Evolutionary conservation across 768 basidiomycete species (phyloP).

Genomic region (Agaricus subrufescens): DNA sequence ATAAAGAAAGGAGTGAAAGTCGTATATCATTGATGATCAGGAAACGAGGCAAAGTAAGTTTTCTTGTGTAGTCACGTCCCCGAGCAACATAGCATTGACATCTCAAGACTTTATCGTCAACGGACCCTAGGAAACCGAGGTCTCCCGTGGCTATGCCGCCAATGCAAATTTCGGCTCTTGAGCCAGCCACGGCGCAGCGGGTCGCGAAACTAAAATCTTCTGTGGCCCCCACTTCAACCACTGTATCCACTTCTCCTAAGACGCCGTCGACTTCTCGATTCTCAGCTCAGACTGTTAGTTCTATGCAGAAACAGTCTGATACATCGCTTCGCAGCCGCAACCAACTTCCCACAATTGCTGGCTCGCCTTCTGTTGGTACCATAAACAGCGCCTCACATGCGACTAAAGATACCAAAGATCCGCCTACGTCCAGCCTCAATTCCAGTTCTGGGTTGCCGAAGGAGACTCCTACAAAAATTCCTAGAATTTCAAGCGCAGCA

Average conservation of each 20-base stretch:
- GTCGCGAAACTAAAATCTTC: conserved; percentile 75
- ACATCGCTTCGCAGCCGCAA: conserved; percentile 71
- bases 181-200: conserved; percentile 76
- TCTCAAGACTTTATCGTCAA: conserved; percentile 74
- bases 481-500: conserved; percentile 83
- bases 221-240: conserved; percentile 37
- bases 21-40: conserved; percentile 87
- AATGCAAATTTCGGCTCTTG: conserved; percentile 85
- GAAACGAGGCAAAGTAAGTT: conserved; percentile 81
- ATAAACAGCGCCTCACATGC: conserved; percentile 42
- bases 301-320: conserved; percentile 86
- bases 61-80: not conserved
- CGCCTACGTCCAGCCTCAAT: conserved; percentile 51
- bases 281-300: conserved; percentile 81
- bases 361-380: conserved; percentile 84
- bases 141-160: conserved; percentile 76
- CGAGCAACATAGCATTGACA: conserved; percentile 7
- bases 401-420: conserved; percentile 51
- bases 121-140: conserved; percentile 71
- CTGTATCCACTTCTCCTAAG: conserved; percentile 30
- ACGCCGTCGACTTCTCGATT: conserved; percentile 52
- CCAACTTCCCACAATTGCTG: conserved; percentile 87
- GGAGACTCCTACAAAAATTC: conserved; percentile 91
- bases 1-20: conserved; percentile 87
- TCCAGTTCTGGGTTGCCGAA: conserved; percentile 52